phyloP scores from a whole-genome alignment of 1,139 yeast species.

The Spathaspora jeffriesii region DNA sequence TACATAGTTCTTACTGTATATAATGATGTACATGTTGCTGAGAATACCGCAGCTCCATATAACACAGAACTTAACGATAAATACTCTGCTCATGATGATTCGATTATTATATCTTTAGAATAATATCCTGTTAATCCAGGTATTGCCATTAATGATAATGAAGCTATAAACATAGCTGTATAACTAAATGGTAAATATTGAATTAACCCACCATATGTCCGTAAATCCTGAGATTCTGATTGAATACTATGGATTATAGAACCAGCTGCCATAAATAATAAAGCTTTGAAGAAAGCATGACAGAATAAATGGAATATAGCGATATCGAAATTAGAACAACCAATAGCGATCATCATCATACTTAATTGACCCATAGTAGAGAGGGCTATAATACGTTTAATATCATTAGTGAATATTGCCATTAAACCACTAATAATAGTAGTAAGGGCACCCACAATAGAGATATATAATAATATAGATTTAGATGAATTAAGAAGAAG shows the following conservation, averaged over 20 bases:
- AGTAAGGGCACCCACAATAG: not conserved
- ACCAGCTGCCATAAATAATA: not conserved
- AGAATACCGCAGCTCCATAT: slow-evolving; percentile 1
- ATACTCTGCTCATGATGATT: not conserved
- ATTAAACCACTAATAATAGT: slow-evolving; percentile 2
- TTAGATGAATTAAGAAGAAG: not conserved
- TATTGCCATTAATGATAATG: not conserved
- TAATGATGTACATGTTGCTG: slow-evolving; percentile 8
- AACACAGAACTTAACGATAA: not conserved
- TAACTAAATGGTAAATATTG: not conserved
- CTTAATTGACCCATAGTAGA: slow-evolving; percentile 1
- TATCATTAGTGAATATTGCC: slow-evolving; percentile 1
- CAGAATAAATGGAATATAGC: not conserved
- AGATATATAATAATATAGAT: not conserved
- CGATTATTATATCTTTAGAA: not conserved
- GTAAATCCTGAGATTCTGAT: not conserved
- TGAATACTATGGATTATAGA: not conserved
- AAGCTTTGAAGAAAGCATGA: slow-evolving; percentile 1
- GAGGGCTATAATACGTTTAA: slow-evolving; percentile 1
- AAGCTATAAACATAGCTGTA: not conserved
- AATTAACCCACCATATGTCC: not conserved
- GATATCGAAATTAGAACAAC: not conserved
- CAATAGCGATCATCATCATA: slow-evolving; percentile 1
- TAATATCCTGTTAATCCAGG: not conserved
- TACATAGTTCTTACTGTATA: slow-evolving; percentile 9